These are phyloP conservation scores for Fusarium falciforme DNA, from an alignment of 2,329 filamentous ascomycete genomes.

Conservation along the genomic window DNA sequence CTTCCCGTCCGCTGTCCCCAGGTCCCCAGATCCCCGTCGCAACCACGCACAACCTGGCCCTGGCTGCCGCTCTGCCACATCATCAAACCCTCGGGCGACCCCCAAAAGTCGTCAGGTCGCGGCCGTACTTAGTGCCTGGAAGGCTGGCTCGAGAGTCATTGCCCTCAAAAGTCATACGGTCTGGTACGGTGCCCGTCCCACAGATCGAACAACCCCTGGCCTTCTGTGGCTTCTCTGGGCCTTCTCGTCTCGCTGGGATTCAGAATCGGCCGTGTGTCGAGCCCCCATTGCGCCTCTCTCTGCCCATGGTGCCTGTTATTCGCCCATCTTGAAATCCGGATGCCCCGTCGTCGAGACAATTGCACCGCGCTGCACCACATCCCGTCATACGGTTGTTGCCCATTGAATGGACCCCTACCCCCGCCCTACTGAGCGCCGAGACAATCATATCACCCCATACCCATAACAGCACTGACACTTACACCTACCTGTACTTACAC, in stretches of 20 bases:
- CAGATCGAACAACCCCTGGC: conserved; percentile 34
- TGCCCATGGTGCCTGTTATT: conserved; percentile 34
- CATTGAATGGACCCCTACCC: conserved; percentile 36
- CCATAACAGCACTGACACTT: conserved; percentile 28
- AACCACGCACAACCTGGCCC: conserved; percentile 25
- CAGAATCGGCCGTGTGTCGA: conserved; percentile 35
- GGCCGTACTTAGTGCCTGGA: conserved; percentile 31
- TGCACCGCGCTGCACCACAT: conserved; percentile 27
- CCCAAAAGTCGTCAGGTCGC: conserved; percentile 42
- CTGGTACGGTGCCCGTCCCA: conserved; percentile 44
- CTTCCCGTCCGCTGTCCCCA: conserved; percentile 31
- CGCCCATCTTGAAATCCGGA: conserved; percentile 35
- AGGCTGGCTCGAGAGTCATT: conserved; percentile 37
- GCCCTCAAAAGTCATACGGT: conserved; percentile 44
- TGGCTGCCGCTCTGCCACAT: conserved; percentile 36
- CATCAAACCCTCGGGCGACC: conserved; percentile 35
- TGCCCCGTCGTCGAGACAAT: conserved; percentile 36
- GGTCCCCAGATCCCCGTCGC: conserved; percentile 33
- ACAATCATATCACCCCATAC: conserved; percentile 40
- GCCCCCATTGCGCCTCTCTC: conserved; percentile 27
- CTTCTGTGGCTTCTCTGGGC: conserved; percentile 21
- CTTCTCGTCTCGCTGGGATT: conserved; percentile 24
- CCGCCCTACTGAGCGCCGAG: conserved; percentile 30
- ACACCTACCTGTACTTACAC: conserved; percentile 29
- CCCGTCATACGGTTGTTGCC: conserved; percentile 41